Conservation (phyloP, 345 rosid genomes). For the Rhodamnia rubescens region DNA sequence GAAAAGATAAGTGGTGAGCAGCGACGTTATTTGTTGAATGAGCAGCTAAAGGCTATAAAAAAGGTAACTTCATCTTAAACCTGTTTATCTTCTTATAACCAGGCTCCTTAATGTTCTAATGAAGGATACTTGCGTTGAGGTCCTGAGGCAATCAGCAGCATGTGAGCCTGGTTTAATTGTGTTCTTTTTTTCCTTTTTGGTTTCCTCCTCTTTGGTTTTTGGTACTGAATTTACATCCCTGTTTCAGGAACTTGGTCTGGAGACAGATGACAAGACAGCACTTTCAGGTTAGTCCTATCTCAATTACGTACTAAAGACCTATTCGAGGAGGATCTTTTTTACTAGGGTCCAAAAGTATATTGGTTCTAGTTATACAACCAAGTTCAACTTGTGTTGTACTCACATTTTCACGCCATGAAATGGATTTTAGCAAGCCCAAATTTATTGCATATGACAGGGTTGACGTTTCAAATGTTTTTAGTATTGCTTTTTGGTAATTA, state of each 20-base stretch:
- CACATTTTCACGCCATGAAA: not conserved
- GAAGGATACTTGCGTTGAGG: not conserved
- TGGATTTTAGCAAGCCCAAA: not conserved
- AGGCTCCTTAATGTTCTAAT: not conserved
- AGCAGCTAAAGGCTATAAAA: conserved; percentile 97
- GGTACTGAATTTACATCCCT: conserved; percentile 6
- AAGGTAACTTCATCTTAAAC: conserved; percentile 41
- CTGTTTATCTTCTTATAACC: not conserved
- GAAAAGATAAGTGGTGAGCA: conserved; percentile 99
- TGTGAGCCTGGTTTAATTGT: not conserved
- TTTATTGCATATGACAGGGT: not conserved
- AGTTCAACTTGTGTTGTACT: not conserved
- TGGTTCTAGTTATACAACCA: not conserved
- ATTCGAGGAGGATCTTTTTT: not conserved
- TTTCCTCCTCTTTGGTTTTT: not conserved
- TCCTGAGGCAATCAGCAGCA: not conserved
- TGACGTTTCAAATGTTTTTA: not conserved
- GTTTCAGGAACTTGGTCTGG: conserved; percentile 91
- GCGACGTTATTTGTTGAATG: conserved; percentile 92
- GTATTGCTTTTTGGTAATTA: not conserved
- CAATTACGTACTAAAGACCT: not conserved
- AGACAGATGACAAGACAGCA: conserved; percentile 97
- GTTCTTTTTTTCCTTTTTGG: not conserved
- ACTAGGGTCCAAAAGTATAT: not conserved
- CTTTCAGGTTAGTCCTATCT: conserved; percentile 61